These are phyloP conservation scores for Pluteus cervinus DNA, from an alignment of 768 basidiomycete genomes.

Conservation along the genomic window DNA sequence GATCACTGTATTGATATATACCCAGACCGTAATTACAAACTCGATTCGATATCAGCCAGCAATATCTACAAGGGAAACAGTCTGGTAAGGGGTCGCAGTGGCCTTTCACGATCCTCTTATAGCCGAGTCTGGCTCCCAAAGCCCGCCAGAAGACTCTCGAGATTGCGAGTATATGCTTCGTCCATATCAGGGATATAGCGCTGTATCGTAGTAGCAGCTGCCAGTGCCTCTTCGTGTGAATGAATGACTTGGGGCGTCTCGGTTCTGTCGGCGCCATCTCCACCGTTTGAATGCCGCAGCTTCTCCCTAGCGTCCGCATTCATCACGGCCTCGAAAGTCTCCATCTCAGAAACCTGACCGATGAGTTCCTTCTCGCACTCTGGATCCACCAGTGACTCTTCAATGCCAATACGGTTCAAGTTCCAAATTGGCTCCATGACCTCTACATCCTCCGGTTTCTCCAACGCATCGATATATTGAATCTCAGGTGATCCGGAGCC, in stretches of 20 bases:
- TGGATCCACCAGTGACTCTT: neutral
- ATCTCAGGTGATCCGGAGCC: conserved; percentile 1
- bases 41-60: too few relatives aligned
- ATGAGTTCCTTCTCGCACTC: neutral
- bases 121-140: conserved; percentile 16
- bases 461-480: conserved; percentile 1
- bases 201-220: conserved; percentile 13
- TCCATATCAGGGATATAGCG: conserved; percentile 14
- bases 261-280: too few relatives aligned
- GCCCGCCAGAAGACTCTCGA: conserved; percentile 14
- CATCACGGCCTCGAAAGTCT: conserved; percentile 2
- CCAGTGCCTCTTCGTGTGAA: conserved; percentile 17
- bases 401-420: conserved; percentile 1
- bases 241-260: too few relatives aligned
- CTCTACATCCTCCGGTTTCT: neutral
- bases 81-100: conserved; percentile 2
- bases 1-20: too few relatives aligned
- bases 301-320: conserved; percentile 3
- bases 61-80: conserved; percentile 1
- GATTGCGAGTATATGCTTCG: conserved; percentile 15
- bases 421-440: conserved; percentile 1
- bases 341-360: neutral
- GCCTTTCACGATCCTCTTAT: conserved; percentile 6
- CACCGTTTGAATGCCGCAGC: neutral
- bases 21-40: too few relatives aligned